phyloP scores from a whole-genome alignment of 2,329 filamentous ascomycete genomes.

The Cercospora sp. region DNA sequence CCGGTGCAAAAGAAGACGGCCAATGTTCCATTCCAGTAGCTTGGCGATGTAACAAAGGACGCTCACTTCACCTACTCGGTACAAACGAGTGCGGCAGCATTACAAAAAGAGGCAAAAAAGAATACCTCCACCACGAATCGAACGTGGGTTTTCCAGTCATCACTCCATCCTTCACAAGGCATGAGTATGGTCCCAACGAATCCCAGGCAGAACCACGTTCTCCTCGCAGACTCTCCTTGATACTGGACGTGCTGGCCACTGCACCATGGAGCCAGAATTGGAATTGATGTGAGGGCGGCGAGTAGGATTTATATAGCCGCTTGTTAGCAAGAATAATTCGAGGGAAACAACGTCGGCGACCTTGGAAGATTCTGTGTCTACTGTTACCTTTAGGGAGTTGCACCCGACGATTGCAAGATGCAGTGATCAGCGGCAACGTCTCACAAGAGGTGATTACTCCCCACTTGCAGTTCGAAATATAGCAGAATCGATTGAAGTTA shows the following conservation, averaged over 20 bases:
- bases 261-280: neutral
- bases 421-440: neutral
- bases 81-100: neutral
- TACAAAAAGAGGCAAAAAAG: neutral
- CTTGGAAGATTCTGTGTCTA: neutral
- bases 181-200: neutral
- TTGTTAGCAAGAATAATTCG: neutral
- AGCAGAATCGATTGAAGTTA: neutral
- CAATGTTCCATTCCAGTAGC: neutral
- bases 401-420: neutral
- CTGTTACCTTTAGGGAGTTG: neutral
- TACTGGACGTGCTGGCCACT: neutral
- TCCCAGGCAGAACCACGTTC: neutral
- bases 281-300: neutral
- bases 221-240: neutral
- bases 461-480: no score
- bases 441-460: neutral
- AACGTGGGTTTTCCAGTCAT: neutral
- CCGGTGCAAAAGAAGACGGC: neutral
- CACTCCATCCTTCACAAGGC: neutral
- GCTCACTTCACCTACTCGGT: neutral
- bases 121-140: neutral
- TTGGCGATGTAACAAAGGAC: neutral
- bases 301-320: neutral
- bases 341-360: neutral